Conservation (phyloP, 192 early-diverging fungal species). For the Pilobolus umbonatus region DNA sequence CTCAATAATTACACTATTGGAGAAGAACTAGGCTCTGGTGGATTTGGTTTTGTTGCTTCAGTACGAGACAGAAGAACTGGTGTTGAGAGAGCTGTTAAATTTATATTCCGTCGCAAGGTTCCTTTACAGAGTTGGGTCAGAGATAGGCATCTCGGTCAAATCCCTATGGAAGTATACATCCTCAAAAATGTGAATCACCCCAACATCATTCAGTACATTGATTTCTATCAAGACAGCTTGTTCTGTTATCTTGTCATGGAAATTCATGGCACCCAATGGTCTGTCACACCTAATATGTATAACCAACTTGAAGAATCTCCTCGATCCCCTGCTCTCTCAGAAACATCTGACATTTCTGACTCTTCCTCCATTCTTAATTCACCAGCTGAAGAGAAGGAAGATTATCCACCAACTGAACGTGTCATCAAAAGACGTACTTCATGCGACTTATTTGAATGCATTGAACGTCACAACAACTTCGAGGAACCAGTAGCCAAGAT, state of each 20-base stretch:
- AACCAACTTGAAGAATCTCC: background rate
- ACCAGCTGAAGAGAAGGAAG: slow-evolving; percentile 17
- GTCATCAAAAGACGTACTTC: slow-evolving; percentile 46
- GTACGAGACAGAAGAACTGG: slow-evolving; percentile 46
- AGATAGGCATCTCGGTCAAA: slow-evolving; percentile 39
- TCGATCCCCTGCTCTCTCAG: slow-evolving; percentile 11
- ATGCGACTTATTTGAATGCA: slow-evolving; percentile 65
- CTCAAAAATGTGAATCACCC: slow-evolving; percentile 48
- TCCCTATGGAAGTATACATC: slow-evolving; percentile 55
- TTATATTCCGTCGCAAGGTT: slow-evolving; percentile 57
- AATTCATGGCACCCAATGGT: slow-evolving; percentile 53
- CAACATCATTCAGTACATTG: slow-evolving; percentile 61
- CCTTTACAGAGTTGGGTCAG: slow-evolving; percentile 44
- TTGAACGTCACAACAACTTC: slow-evolving; percentile 52
- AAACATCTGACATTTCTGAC: slow-evolving; percentile 18
- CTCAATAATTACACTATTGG: slow-evolving; percentile 34
- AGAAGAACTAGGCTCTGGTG: slow-evolving; percentile 62
- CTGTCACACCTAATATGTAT: slow-evolving; percentile 11
- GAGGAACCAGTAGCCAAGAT: slow-evolving; percentile 48
- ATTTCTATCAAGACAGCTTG: slow-evolving; percentile 38
- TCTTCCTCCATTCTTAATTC: slow-evolving; percentile 13
- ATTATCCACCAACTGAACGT: slow-evolving; percentile 36
- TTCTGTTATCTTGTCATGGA: slow-evolving; percentile 59
- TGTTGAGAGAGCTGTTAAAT: slow-evolving; percentile 68
- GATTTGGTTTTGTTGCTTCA: slow-evolving; percentile 64